Conservation (phyloP, 164 flowering plant species). For the Magnolia officinalis region DNA sequence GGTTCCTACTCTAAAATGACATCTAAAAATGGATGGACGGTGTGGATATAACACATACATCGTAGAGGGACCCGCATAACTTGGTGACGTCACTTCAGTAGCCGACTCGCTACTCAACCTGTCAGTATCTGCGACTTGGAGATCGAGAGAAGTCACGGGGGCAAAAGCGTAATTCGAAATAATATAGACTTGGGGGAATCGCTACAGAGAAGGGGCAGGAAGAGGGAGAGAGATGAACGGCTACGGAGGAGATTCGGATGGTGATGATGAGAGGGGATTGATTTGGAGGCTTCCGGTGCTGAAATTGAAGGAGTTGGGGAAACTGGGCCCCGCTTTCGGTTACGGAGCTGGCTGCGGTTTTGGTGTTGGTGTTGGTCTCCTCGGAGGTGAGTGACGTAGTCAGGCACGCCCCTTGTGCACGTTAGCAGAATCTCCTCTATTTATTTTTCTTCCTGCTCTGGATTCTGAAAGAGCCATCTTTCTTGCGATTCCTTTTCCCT, state of each 20-base stretch:
- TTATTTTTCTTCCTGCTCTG: too few relatives aligned
- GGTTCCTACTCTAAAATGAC: too few relatives aligned
- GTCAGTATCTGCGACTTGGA: too few relatives aligned
- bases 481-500: neutral
- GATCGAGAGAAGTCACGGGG: too few relatives aligned
- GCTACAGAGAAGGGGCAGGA: neutral
- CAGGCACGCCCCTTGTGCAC: neutral
- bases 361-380: constrained; percentile 73
- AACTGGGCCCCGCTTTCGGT: constrained; percentile 91
- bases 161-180: neutral
- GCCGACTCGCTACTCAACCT: too few relatives aligned
- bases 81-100: too few relatives aligned
- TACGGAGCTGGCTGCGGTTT: constrained; percentile 88
- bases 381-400: constrained; percentile 54
- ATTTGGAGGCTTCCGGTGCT: constrained; percentile 80
- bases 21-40: too few relatives aligned
- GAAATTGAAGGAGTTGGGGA: constrained; percentile 58
- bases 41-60: too few relatives aligned
- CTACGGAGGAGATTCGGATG: constrained; percentile 7
- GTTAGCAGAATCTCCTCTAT: neutral
- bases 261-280: constrained; percentile 40
- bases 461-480: too few relatives aligned
- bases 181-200: neutral
- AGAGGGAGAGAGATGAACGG: neutral
- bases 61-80: too few relatives aligned